Base-by-base conservation (phyloP, 2,329 filamentous ascomycete genomes). In the Cryoendolithus antarcticus region DNA sequence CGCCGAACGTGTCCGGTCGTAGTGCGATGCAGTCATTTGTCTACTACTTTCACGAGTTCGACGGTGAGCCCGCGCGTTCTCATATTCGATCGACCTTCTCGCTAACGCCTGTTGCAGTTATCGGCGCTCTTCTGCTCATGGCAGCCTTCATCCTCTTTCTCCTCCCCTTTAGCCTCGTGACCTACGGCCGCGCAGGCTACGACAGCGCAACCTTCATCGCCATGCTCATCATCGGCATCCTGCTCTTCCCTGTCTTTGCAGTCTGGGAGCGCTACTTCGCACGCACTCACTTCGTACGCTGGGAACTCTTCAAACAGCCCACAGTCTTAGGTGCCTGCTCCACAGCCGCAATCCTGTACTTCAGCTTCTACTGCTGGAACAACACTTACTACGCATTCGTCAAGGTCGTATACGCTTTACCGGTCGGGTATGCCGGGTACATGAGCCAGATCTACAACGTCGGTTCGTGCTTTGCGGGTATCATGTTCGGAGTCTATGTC, bases 111-210 rank as follows among this genome's bases (percentile, higher is more conserved):
- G 10, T 21, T 13, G 9, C 29, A 48, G 62, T 75, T 1, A 39
- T 75, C 11, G 79, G 80, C 10, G 64, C 80, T 13, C 40, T 82
- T 82, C 27, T 50, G 3, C 65, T 82, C 43, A 69, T 71, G 8
- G 64, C 60, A 2, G 79, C 76, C 1, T 69, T 80, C 45, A 66
- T 71, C 0, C 59, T 82, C 4, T 75, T 86, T 51, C 63, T 85
- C 10, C 67, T 86, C 7, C 77, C 80, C 1, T 75, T 86, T 54
- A 76, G 65, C 10, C 64, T 86, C 19, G 49, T 48, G 32, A 47
- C 31, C 21, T 54, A 52, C 38, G 55, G 56, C 28, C 38, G 44
- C 6, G 35, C 37, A 5, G 38, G 40, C 6, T 49, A 42, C 39
- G 42, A 38, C 33, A 48, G 45, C 2, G 34, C 38, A 5, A 24